These are phyloP conservation scores for Trifolium dubium DNA, from an alignment of 306 rosid genomes.

Conservation along the genomic window DNA sequence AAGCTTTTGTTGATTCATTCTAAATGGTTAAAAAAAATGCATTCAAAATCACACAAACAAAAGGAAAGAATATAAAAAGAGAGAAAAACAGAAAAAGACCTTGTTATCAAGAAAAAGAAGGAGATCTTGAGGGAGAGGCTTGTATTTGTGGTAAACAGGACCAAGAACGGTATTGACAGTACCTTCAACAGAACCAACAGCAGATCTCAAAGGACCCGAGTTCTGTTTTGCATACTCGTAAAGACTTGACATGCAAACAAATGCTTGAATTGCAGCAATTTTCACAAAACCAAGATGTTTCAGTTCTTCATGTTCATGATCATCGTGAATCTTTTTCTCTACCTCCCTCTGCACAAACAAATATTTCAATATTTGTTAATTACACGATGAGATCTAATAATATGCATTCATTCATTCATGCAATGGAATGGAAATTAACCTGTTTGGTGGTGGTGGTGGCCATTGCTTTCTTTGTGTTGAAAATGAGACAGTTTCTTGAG, in stretches of 20 bases:
- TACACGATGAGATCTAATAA: not conserved
- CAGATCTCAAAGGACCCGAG: slow-evolving; percentile 72
- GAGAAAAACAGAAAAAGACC: slow-evolving; percentile 47
- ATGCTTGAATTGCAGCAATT: slow-evolving; percentile 58
- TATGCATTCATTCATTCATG: not conserved
- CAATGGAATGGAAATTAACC: not conserved
- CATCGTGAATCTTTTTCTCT: slow-evolving; percentile 34
- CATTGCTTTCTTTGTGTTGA: not conserved
- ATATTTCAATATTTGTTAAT: not conserved
- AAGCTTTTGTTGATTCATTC: not conserved
- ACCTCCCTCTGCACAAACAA: slow-evolving; percentile 42
- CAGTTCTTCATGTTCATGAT: slow-evolving; percentile 32
- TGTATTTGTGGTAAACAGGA: slow-evolving; percentile 60
- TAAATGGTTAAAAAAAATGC: not conserved
- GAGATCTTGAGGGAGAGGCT: slow-evolving; percentile 59
- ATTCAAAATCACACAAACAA: not conserved
- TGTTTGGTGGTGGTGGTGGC: slow-evolving; percentile 2
- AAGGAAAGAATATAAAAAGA: no score
- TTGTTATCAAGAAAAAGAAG: slow-evolving; percentile 64
- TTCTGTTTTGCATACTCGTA: slow-evolving; percentile 72
- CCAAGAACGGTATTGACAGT: slow-evolving; percentile 60
- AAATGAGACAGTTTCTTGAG: not conserved
- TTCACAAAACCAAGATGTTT: slow-evolving; percentile 71
- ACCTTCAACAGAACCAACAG: slow-evolving; percentile 64
- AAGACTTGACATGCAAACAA: slow-evolving; percentile 58